A percentile compares a stretch with the other conserved stretches of the same genome.
phyloP scores from a whole-genome alignment of 768 basidiomycete genomes.

The Leccinum broughii region DNA sequence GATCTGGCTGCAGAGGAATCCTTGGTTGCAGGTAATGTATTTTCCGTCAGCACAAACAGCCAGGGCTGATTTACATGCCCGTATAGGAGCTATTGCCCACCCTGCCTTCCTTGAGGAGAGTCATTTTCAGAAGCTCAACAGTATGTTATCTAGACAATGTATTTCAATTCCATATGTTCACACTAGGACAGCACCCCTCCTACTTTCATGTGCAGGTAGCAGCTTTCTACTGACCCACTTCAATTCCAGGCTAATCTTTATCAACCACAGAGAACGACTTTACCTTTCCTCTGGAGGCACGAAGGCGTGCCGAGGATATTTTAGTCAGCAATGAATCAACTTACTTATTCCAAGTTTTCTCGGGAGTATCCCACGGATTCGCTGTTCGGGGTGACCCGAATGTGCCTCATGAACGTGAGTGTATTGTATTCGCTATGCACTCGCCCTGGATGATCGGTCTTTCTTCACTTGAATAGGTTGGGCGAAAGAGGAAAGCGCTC shows the following conservation, averaged over 20 bases:
- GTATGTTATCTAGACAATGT: slow-evolving; percentile 34
- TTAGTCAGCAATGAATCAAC: slow-evolving; percentile 45
- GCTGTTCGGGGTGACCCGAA: slow-evolving; percentile 25
- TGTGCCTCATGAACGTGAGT: slow-evolving; percentile 20
- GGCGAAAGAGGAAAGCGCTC: slow-evolving; percentile 59
- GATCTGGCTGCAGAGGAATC: slow-evolving; percentile 45
- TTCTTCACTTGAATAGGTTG: slow-evolving; percentile 39
- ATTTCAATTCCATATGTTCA: not conserved
- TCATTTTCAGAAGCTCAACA: slow-evolving; percentile 50
- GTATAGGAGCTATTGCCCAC: slow-evolving; percentile 51
- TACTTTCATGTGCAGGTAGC: slow-evolving; percentile 30
- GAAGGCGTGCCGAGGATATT: slow-evolving; percentile 57
- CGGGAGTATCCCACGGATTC: slow-evolving; percentile 37
- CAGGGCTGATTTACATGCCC: not conserved
- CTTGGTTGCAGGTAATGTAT: slow-evolving; percentile 43
- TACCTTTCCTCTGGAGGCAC: slow-evolving; percentile 50
- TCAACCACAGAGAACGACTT: slow-evolving; percentile 45
- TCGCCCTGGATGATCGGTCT: not conserved
- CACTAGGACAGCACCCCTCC: slow-evolving; percentile 19
- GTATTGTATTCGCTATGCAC: not conserved
- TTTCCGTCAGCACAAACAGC: not conserved
- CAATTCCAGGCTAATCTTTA: not conserved
- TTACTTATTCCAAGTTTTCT: slow-evolving; percentile 60
- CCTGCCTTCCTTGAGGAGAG: slow-evolving; percentile 52
- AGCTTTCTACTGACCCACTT: not conserved